Evolutionary conservation across 495 filamentous ascomycete species (phyloP).

Genomic region (Tuber magnatum): DNA sequence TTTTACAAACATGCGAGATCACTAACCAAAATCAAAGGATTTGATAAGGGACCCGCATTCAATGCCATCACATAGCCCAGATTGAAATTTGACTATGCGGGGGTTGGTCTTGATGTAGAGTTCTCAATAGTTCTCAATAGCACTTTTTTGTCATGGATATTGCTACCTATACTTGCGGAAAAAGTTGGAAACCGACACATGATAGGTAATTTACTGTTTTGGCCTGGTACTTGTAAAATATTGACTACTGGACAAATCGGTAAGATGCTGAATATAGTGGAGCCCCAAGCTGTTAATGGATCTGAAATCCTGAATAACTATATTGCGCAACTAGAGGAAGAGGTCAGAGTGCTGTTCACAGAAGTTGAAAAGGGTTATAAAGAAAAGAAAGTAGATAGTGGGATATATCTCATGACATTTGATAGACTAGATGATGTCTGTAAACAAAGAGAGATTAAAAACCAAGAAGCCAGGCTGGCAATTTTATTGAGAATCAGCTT

Average conservation of each 20-base stretch:
- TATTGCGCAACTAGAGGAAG: slow-evolving; percentile 95
- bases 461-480: slow-evolving; percentile 87
- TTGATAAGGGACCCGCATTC: slow-evolving; percentile 69
- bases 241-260: too few relatives aligned
- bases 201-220: slow-evolving; percentile 84
- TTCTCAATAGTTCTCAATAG: slow-evolving; percentile 95
- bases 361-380: slow-evolving; percentile 98
- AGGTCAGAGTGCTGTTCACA: slow-evolving; percentile 92
- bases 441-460: slow-evolving; percentile 89
- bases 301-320: slow-evolving; percentile 97
- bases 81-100: slow-evolving; percentile 98
- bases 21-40: slow-evolving; percentile 80
- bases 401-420: slow-evolving; percentile 96
- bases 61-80: slow-evolving; percentile 90
- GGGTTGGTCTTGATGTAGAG: slow-evolving; percentile 87
- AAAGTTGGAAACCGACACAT: slow-evolving; percentile 96
- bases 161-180: slow-evolving; percentile 82
- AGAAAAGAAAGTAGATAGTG: slow-evolving; percentile 92
- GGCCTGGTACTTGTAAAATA: slow-evolving; percentile 97
- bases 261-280: slow-evolving; percentile 92
- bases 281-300: slow-evolving; percentile 96
- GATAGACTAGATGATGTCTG: slow-evolving; percentile 97
- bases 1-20: slow-evolving; percentile 78
- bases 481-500: slow-evolving; percentile 96
- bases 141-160: slow-evolving; percentile 93